Evolutionary conservation across 768 basidiomycete species (phyloP).

Genomic region (Mycena kentingensis): DNA sequence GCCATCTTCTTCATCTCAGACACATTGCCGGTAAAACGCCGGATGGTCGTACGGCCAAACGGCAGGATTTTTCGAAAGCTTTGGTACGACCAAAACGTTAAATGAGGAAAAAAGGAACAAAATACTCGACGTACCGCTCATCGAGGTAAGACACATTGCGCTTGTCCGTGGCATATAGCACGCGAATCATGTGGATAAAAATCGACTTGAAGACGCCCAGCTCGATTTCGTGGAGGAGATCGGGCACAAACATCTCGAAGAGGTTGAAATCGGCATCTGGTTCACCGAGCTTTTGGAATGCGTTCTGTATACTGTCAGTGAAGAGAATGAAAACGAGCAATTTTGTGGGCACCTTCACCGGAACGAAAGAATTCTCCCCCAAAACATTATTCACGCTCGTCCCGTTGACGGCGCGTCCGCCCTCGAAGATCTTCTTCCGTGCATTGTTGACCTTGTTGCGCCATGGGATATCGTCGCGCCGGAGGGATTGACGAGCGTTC

Average conservation of each 20-base stretch:
- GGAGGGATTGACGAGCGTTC: neutral
- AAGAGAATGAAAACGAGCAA: neutral
- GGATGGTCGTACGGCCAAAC: constrained; percentile 21
- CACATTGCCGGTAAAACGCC: constrained; percentile 23
- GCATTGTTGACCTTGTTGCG: constrained; percentile 7
- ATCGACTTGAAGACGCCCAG: constrained; percentile 36
- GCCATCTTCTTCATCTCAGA: constrained; percentile 25
- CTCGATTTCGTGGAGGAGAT: constrained; percentile 38
- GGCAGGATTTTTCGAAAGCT: constrained; percentile 11
- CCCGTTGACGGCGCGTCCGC: constrained; percentile 1
- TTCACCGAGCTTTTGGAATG: too few species aligned
- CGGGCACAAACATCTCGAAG: constrained; percentile 27
- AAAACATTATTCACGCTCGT: constrained; percentile 10
- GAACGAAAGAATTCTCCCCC: constrained; percentile 15
- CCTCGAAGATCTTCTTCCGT: constrained; percentile 18
- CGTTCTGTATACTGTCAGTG: constrained; percentile 28
- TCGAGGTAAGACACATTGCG: constrained; percentile 22
- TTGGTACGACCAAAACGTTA: neutral
- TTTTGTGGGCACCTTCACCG: constrained; percentile 18
- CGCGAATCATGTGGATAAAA: constrained; percentile 32
- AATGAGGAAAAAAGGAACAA: neutral
- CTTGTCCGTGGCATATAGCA: constrained; percentile 22
- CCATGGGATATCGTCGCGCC: neutral
- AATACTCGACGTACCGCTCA: constrained; percentile 19
- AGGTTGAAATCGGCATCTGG: constrained; percentile 27